Evolutionary conservation across 108 stramenopile genomes (phyloP).

Genomic region (Conticribra weissflogii): DNA sequence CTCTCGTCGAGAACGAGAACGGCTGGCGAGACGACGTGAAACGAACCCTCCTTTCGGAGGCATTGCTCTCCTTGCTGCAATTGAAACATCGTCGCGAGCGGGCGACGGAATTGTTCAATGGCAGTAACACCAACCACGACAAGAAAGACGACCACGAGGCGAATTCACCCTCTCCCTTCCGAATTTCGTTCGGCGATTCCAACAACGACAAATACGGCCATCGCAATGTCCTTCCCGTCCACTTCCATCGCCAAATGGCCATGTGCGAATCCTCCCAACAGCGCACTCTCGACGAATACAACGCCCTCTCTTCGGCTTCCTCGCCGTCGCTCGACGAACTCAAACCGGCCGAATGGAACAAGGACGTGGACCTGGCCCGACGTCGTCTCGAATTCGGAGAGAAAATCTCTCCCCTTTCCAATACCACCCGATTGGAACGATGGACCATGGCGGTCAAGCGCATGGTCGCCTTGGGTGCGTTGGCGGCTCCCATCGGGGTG

Average conservation of each 20-base stretch:
- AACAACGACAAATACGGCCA: no score
- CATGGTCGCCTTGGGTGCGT: constrained; percentile 12
- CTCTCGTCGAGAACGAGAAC: no score
- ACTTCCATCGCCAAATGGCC: background rate
- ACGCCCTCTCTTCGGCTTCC: constrained; percentile 2
- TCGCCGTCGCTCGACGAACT: background rate
- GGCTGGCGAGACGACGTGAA: no score
- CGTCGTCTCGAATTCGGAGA: constrained; percentile 21
- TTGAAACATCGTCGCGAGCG: background rate
- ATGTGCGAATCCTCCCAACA: constrained; percentile 26
- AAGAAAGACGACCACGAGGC: background rate
- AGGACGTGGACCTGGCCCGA: constrained; percentile 17
- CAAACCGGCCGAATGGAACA: constrained; percentile 35
- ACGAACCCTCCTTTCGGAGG: background rate
- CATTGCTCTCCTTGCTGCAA: background rate
- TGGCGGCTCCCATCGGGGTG: constrained; percentile 34
- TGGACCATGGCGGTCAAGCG: constrained; percentile 37
- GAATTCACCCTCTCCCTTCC: no score
- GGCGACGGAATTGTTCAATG: background rate
- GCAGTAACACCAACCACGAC: background rate
- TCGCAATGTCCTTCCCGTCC: no score
- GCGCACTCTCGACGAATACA: constrained; percentile 20
- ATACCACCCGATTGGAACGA: constrained; percentile 24
- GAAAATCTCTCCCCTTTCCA: constrained; percentile 28
- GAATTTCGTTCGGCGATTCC: no score